Evolutionary conservation across 768 basidiomycete genomes (phyloP).

Genomic region (Russula olivacea): DNA sequence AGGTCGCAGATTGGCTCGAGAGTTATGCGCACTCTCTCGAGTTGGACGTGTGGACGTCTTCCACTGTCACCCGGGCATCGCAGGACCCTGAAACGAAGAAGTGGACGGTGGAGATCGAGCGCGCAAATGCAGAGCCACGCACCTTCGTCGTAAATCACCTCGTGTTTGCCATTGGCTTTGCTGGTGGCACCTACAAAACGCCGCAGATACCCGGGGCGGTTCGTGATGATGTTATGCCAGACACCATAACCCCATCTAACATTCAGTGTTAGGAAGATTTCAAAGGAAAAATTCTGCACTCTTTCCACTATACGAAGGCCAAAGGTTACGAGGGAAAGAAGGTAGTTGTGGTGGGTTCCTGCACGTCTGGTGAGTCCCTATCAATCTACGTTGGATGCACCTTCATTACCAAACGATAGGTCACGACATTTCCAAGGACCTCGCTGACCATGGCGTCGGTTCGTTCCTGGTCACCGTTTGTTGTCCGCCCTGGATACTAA

Average conservation of each 20-base stretch:
- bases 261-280: slow-evolving; percentile 29
- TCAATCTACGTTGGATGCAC: not conserved
- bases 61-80: slow-evolving; percentile 21
- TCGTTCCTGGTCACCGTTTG: not conserved
- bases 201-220: slow-evolving; percentile 27
- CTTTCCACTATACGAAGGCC: slow-evolving; percentile 31
- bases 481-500: not conserved
- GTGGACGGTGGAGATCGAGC: slow-evolving; percentile 23
- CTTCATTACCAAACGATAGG: slow-evolving; percentile 13
- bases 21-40: slow-evolving; percentile 54
- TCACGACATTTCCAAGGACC: slow-evolving; percentile 34
- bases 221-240: not conserved
- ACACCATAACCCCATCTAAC: not conserved
- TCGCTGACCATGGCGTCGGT: slow-evolving; percentile 29
- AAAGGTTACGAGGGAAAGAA: slow-evolving; percentile 35
- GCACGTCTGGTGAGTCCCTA: slow-evolving; percentile 26
- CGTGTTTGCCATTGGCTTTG: slow-evolving; percentile 33
- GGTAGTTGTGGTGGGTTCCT: slow-evolving; percentile 38
- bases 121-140: slow-evolving; percentile 12
- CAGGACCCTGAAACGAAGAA: slow-evolving; percentile 24
- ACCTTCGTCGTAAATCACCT: slow-evolving; percentile 29
- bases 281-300: slow-evolving; percentile 33
- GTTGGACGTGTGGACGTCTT: slow-evolving; percentile 57
- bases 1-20: slow-evolving; percentile 67
- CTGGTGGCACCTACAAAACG: slow-evolving; percentile 32